Percentiles rank a stretch among this genome's conserved stretches.
Evolutionary conservation across 805 yeast species (phyloP).

Genomic region (Saccharomycopsis sp.): DNA sequence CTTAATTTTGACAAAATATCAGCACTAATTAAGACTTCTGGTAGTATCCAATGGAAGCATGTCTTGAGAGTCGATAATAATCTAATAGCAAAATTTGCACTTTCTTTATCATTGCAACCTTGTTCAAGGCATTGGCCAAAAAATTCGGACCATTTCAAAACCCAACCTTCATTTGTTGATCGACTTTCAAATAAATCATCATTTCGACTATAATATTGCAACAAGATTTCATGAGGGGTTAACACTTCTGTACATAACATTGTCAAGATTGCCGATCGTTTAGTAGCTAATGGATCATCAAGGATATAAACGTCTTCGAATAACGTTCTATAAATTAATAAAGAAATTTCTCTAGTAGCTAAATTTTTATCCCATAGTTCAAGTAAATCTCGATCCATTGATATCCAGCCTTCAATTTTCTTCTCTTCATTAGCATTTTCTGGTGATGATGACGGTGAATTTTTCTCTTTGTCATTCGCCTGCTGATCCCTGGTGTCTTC

Average conservation of each 20-base stretch:
- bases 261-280: conserved; percentile 66
- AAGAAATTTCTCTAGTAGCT: conserved; percentile 65
- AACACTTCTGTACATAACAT: conserved; percentile 81
- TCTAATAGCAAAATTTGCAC: conserved; percentile 51
- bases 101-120: conserved; percentile 25
- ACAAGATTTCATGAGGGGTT: conserved; percentile 60
- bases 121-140: conserved; percentile 36
- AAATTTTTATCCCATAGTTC: conserved; percentile 64
- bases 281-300: conserved; percentile 86
- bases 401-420: conserved; percentile 64
- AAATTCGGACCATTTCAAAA: conserved; percentile 60
- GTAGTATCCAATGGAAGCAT: conserved; percentile 86
- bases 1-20: conserved; percentile 61
- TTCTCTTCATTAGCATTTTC: conserved; percentile 39
- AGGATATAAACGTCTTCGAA: conserved; percentile 90
- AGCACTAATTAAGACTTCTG: conserved; percentile 60
- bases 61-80: conserved; percentile 79
- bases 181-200: conserved; percentile 59
- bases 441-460: conserved; percentile 9
- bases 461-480: conserved; percentile 4
- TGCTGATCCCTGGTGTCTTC: conserved; percentile 1
- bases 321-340: conserved; percentile 73
- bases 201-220: conserved; percentile 57
- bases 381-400: conserved; percentile 76
- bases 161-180: conserved; percentile 79